These are phyloP conservation scores for Oidiodendron maius DNA, from an alignment of 495 filamentous ascomycete species.

Conservation along the genomic window DNA sequence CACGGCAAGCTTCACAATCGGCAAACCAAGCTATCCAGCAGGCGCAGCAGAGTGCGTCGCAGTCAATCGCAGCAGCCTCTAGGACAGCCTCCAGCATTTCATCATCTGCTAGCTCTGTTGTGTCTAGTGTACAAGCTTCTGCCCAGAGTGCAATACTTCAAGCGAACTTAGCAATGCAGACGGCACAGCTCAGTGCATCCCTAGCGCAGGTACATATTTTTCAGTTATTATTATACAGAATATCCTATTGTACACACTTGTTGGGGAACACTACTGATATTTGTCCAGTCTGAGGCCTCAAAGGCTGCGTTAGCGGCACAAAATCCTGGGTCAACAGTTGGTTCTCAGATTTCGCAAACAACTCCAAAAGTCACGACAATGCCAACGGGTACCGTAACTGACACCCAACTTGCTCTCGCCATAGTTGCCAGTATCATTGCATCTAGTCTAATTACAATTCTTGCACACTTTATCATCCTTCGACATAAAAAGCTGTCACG, in stretches of 20 bases:
- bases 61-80: slow-evolving; percentile 16
- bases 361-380: slow-evolving; percentile 10
- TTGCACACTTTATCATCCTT: slow-evolving; percentile 20
- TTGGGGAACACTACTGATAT: too few relatives aligned
- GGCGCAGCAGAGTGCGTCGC: slow-evolving; percentile 18
- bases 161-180: slow-evolving; percentile 16
- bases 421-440: slow-evolving; percentile 24
- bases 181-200: slow-evolving; percentile 6
- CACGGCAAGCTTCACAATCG: slow-evolving; percentile 15
- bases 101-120: slow-evolving; percentile 17
- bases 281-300: slow-evolving; percentile 11
- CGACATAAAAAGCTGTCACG: slow-evolving; percentile 17
- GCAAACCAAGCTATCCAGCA: slow-evolving; percentile 21
- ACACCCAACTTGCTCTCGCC: slow-evolving; percentile 21
- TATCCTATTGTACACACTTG: too few relatives aligned
- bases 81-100: slow-evolving; percentile 16
- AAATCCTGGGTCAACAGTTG: slow-evolving; percentile 15
- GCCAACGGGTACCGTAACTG: slow-evolving; percentile 21
- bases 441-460: slow-evolving; percentile 21
- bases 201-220: background rate
- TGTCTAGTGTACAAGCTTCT: slow-evolving; percentile 17
- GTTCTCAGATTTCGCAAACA: slow-evolving; percentile 15
- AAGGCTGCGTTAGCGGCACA: slow-evolving; percentile 16
- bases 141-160: slow-evolving; percentile 13
- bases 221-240: too few relatives aligned